Conservation (phyloP, 306 rosid genomes). For the Acacia crassicarpa region DNA sequence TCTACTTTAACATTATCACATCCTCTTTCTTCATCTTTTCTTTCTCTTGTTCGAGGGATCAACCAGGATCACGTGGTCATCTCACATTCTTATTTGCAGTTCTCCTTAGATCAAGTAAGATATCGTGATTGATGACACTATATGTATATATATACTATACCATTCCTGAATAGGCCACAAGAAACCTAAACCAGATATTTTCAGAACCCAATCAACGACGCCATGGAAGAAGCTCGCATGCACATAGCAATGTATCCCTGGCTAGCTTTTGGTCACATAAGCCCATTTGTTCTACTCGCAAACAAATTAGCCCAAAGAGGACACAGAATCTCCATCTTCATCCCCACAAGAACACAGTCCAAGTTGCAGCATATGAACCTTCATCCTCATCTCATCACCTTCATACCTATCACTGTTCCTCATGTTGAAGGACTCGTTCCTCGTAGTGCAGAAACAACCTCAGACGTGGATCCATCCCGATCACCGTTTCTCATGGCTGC, state of each 20-base stretch:
- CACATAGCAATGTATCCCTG: slow-evolving; percentile 31
- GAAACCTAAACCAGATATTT: not conserved
- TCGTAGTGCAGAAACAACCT: slow-evolving; percentile 4
- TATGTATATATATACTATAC: too few relatives aligned
- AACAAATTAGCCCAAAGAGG: slow-evolving; percentile 32
- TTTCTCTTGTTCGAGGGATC: too few relatives aligned
- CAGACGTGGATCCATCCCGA: not conserved
- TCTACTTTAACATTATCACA: too few relatives aligned
- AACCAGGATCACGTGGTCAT: too few relatives aligned
- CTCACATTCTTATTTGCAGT: too few relatives aligned
- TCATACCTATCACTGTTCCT: slow-evolving; percentile 23
- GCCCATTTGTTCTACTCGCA: not conserved
- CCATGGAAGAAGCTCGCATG: not conserved
- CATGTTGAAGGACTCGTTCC: slow-evolving; percentile 25
- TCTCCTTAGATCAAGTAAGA: too few relatives aligned
- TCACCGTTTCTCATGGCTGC: not conserved
- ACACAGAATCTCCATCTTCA: slow-evolving; percentile 32
- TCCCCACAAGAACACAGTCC: slow-evolving; percentile 17
- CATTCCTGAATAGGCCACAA: not conserved
- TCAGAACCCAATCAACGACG: not conserved
- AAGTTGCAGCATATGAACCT: slow-evolving; percentile 23
- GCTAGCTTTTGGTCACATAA: slow-evolving; percentile 23
- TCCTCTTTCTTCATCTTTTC: too few relatives aligned
- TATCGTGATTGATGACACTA: too few relatives aligned
- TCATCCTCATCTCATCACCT: slow-evolving; percentile 1